Evolutionary conservation across 2,329 filamentous ascomycete genomes (phyloP), one percentile per base, ranked within the genome.

Genomic region (Fusarium guadeloupense): DNA sequence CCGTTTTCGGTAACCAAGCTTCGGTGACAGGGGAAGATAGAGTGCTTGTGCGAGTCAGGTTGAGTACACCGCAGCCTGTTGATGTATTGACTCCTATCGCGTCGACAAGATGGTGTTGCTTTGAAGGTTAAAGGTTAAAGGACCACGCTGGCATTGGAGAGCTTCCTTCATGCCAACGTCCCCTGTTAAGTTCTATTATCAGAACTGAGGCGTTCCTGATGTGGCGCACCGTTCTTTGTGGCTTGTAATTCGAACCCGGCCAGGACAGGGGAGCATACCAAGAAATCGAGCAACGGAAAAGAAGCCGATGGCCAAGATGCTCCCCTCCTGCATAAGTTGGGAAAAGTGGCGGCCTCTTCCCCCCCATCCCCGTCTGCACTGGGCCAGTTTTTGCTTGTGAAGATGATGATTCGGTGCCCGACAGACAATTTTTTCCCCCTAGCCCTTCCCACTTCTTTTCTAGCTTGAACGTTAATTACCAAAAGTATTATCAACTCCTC

Each of bases 351-450:
- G 57, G 57, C 46, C 45, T 57, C 44, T 35, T 42, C 26, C 30
- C 41, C 35, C n/a, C n/a, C n/a, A n/a, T n/a, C n/a, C n/a, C 7
- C 5, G 25, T 30, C 41, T 48, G 19, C 17, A 49, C 16, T 30
- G 19, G 30, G 40, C 44, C 59, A 44, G n/a, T 65, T 65, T 55
- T 59, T 65, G 58, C 67, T 59, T 69, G 65, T 69, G 60, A 69
- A 54, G 45, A 33, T 48, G 33, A 51, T 35, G 33, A 59, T 39
- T 59, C 38, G 55, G 46, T 58, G 54, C 50, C 64, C 56, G 46
- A 68, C 53, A 55, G 42, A 53, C 50, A 61, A 54, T 62, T 69
- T 68, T 69, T 69, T 54, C 23, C n/a, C n/a, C n/a, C 14, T 65
- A 66, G 56, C 67, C 67, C 61, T 63, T 69, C 49, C 54, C 61